Evolutionary conservation across 257 asterid genomes (phyloP), one percentile per base, ranked within the genome.

Genomic region (Jacaranda mimosifolia): DNA sequence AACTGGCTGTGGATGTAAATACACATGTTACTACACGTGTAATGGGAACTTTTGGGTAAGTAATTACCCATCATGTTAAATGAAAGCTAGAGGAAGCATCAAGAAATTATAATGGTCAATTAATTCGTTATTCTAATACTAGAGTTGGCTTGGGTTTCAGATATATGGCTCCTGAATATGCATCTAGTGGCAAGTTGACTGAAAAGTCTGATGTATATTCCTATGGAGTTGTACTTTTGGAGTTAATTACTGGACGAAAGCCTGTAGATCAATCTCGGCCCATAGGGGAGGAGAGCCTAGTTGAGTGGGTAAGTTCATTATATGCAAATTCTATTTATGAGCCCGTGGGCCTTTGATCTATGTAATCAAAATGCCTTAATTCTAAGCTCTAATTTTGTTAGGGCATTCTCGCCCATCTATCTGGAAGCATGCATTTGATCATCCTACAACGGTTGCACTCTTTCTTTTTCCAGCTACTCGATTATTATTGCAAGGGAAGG

Each of bases 121-220:
- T 52, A 62, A 40, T 64, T 38, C 63, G 32, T 26, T 26, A 26
- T 26, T 26, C 32, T 26, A 26, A 26, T 26, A 26, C 32, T 26
- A 26, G 32, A 26, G 32, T 48, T 73, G 52, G 62, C 64, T 74
- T 59, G 82, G 42, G n/a, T 76, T 79, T 82, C 91, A 90, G 97
- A 77, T 92, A 92, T 82, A 79, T 92, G 97, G 96, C 97, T 72
- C 97, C 96, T 70, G 97, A 92, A 79, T 92, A 92, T 87, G 97
- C 97, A 80, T 90, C 96, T 66, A 90, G 89, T 79, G 97, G 96
- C 58, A 92, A 92, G 77, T 77, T 92, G 81, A 92, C 97, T 6
- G 97, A 88, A 55, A 90, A 87, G 77, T 91, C 97, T 0, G 97
- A 91, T 4, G 85, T 90, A 52, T 91, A 71, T 83, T 91, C 97